Evolutionary conservation across 139 green algal species (phyloP).

Genomic region (Picochlorum sp.): DNA sequence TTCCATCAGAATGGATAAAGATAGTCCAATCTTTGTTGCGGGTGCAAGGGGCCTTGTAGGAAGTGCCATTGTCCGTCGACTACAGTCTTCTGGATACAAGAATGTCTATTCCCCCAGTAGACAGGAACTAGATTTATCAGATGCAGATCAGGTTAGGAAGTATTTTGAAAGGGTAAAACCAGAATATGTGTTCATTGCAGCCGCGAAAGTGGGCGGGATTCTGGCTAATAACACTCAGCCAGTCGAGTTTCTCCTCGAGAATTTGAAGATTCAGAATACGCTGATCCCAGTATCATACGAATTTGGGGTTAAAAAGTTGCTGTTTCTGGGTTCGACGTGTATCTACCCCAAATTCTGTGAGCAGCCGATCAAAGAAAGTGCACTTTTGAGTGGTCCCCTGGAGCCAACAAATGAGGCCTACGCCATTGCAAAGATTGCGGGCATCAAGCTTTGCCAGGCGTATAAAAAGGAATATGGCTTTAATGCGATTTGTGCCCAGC

Average conservation of each 20-base stretch:
- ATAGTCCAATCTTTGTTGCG: neutral
- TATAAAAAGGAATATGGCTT: slow-evolving; percentile 41
- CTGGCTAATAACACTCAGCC: slow-evolving; percentile 33
- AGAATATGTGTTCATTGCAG: slow-evolving; percentile 32
- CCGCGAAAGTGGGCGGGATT: slow-evolving; percentile 39
- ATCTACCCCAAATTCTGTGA: slow-evolving; percentile 38
- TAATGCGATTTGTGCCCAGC: slow-evolving; percentile 51
- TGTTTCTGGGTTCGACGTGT: slow-evolving; percentile 42
- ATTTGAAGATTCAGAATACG: slow-evolving; percentile 33
- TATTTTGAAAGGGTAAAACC: slow-evolving; percentile 24
- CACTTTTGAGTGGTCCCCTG: slow-evolving; percentile 29
- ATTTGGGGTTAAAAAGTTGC: slow-evolving; percentile 29
- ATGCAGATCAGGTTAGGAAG: slow-evolving; percentile 22
- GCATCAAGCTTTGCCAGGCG: slow-evolving; percentile 43
- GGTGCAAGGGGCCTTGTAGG: slow-evolving; percentile 4
- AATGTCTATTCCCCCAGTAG: slow-evolving; percentile 21
- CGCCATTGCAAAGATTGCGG: slow-evolving; percentile 39
- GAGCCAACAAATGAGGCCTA: slow-evolving; percentile 47
- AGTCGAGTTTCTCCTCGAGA: slow-evolving; percentile 36
- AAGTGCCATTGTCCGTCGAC: slow-evolving; percentile 1
- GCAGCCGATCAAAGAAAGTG: slow-evolving; percentile 35
- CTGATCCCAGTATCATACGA: slow-evolving; percentile 30
- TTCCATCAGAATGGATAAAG: too few relatives aligned
- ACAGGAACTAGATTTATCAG: slow-evolving; percentile 33
- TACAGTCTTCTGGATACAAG: slow-evolving; percentile 4